Conservation (phyloP, 805 yeast species). For the Starmerella tilneyi region DNA sequence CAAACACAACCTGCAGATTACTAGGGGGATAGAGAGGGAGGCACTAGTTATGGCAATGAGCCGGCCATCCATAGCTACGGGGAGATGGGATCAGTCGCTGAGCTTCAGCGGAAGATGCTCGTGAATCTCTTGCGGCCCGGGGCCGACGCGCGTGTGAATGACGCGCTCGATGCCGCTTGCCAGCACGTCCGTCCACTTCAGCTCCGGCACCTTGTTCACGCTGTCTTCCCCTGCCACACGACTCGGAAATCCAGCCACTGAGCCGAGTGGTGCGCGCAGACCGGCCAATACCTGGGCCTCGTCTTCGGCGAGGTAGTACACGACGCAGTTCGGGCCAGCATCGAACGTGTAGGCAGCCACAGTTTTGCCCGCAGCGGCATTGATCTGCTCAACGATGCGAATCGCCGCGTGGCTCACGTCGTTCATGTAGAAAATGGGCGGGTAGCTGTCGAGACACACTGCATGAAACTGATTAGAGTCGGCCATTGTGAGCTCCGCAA, state of each 20-base stretch:
- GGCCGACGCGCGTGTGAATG: slow-evolving; percentile 77
- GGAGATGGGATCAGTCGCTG: too few species aligned
- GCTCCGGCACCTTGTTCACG: neutral
- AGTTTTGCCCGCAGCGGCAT: slow-evolving; percentile 48
- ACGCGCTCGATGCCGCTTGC: slow-evolving; percentile 68
- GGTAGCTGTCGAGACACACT: slow-evolving; percentile 88
- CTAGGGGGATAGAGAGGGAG: too few species aligned
- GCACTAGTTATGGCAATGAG: too few species aligned
- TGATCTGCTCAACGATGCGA: slow-evolving; percentile 66
- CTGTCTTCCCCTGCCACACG: neutral
- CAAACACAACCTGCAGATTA: too few species aligned
- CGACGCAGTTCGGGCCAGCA: slow-evolving; percentile 98
- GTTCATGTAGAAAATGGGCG: slow-evolving; percentile 90
- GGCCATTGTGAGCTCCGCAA: slow-evolving; percentile 87
- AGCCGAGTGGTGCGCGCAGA: slow-evolving; percentile 41
- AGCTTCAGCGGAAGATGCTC: slow-evolving; percentile 19
- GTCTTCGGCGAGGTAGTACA: slow-evolving; percentile 71
- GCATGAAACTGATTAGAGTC: slow-evolving; percentile 98
- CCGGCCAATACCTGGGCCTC: slow-evolving; percentile 65
- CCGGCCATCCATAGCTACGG: too few species aligned
- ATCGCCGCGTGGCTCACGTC: slow-evolving; percentile 81
- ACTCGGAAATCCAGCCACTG: slow-evolving; percentile 48
- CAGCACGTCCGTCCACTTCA: slow-evolving; percentile 41
- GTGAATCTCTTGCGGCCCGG: slow-evolving; percentile 61
- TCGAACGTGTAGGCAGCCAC: slow-evolving; percentile 96